Evolutionary conservation across 345 rosid genomes (phyloP).

Genomic region (Murraya koenigii): DNA sequence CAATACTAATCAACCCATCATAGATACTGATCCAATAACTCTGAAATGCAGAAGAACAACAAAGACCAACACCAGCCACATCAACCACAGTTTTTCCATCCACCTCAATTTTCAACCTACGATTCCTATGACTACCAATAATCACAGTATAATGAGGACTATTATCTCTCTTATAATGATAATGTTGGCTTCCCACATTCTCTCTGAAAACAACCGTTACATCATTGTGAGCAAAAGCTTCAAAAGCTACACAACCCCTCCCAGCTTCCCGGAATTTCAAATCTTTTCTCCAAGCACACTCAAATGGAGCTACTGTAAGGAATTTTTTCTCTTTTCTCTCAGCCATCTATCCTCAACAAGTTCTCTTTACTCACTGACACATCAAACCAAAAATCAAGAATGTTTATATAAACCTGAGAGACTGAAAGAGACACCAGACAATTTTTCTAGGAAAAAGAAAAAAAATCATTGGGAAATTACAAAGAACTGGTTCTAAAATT

Average conservation of each 20-base stretch:
- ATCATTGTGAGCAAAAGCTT: constrained; percentile 93
- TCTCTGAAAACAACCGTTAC: constrained; percentile 95
- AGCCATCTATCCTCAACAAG: constrained; percentile 31
- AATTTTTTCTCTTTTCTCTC: constrained; percentile 61
- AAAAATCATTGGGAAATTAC: constrained; percentile 13
- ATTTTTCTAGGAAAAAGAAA: constrained; percentile 8
- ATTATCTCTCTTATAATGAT: constrained; percentile 88
- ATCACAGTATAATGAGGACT: constrained; percentile 94
- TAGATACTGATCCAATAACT: constrained; percentile 94
- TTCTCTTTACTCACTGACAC: constrained; percentile 13
- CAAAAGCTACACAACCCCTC: constrained; percentile 94
- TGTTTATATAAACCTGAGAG: constrained; percentile 15
- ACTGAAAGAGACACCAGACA: constrained; percentile 15
- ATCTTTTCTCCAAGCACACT: constrained; percentile 97
- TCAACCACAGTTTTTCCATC: constrained; percentile 86
- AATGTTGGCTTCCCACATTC: constrained; percentile 88
- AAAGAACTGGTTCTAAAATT: background rate
- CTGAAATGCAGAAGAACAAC: constrained; percentile 77
- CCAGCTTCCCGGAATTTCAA: constrained; percentile 87
- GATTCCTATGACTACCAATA: constrained; percentile 89
- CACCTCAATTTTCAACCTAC: constrained; percentile 85
- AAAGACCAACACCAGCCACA: constrained; percentile 67
- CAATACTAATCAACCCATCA: constrained; percentile 86
- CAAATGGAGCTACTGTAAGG: constrained; percentile 94
- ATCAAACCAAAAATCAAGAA: constrained; percentile 23